Percentiles rank a stretch among this genome's conserved stretches.
Evolutionary conservation across 2,329 filamentous ascomycete species (phyloP).

Genomic region (Cadophora sp.): DNA sequence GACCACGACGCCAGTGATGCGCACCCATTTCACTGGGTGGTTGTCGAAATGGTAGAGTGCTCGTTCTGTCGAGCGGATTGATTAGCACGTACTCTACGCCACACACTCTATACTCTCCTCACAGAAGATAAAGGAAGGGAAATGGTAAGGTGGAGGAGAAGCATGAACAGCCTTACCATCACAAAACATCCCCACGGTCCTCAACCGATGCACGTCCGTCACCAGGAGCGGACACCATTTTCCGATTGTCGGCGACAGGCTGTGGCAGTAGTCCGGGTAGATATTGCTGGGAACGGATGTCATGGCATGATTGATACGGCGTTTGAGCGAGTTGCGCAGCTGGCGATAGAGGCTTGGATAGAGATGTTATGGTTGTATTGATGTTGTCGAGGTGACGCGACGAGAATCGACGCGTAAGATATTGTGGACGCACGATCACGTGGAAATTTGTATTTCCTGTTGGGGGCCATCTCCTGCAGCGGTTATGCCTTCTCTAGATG

Average conservation of each 20-base stretch:
- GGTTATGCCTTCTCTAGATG: no score
- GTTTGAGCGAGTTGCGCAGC: background rate
- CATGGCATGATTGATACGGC: conserved; percentile 55
- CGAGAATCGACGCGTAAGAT: background rate
- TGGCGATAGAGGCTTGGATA: conserved; percentile 10
- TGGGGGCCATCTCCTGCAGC: no score
- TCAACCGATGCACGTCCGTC: conserved; percentile 56
- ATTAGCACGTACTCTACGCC: conserved; percentile 3
- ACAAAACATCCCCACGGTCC: conserved; percentile 54
- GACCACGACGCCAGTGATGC: conserved; percentile 73
- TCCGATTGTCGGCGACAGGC: conserved; percentile 65
- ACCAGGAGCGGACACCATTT: conserved; percentile 64
- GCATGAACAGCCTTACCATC: conserved; percentile 51
- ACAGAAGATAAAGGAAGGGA: background rate
- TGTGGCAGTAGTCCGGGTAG: conserved; percentile 70
- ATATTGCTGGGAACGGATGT: conserved; percentile 46
- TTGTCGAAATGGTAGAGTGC: conserved; percentile 72
- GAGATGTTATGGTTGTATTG: conserved; percentile 10
- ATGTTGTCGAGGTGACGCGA: conserved; percentile 29
- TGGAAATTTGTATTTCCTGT: no score
- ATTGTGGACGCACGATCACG: conserved; percentile 19
- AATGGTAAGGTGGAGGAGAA: background rate
- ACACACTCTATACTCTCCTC: no score
- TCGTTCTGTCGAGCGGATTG: conserved; percentile 50
- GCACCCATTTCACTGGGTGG: conserved; percentile 79